A percentile compares a stretch with the other conserved stretches of the same genome.
Conservation (phyloP, 1,139 yeast species). For the Saccharomycopsis crataegensis region DNA sequence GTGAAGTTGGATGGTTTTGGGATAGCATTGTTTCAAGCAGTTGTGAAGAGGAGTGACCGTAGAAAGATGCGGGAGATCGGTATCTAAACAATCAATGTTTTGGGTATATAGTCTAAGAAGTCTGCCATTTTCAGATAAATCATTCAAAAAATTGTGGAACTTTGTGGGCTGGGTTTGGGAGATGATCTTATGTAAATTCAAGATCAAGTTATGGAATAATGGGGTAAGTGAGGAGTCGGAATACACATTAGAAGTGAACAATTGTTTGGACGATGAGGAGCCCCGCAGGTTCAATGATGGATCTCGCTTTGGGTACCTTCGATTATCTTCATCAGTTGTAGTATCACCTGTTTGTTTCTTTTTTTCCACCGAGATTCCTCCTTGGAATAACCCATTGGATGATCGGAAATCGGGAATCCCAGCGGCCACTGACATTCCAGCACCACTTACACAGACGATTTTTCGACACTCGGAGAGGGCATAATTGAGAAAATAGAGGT, state of each 20-base stretch:
- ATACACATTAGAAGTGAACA: constrained; percentile 77
- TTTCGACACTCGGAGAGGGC: constrained; percentile 6
- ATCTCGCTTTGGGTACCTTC: constrained; percentile 17
- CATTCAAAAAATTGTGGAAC: constrained; percentile 59
- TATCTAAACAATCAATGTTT: constrained; percentile 41
- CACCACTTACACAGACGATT: constrained; percentile 53
- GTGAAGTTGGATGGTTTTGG: constrained; percentile 65
- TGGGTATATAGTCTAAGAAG: constrained; percentile 51
- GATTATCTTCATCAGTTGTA: neutral
- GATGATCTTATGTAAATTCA: constrained; percentile 52
- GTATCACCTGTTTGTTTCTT: neutral
- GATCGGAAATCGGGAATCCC: constrained; percentile 91
- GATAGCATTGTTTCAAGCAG: constrained; percentile 30
- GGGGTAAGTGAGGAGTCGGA: constrained; percentile 52
- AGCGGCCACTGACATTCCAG: constrained; percentile 84
- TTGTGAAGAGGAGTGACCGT: constrained; percentile 39
- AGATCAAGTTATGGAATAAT: constrained; percentile 68
- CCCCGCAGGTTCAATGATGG: neutral
- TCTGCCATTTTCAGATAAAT: constrained; percentile 53
- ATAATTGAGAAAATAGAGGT: constrained; percentile 12
- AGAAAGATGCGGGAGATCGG: constrained; percentile 37
- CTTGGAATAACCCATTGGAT: constrained; percentile 64
- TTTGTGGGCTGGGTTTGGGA: constrained; percentile 57
- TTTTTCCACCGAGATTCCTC: constrained; percentile 37
- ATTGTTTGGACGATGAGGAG: constrained; percentile 42